Evolutionary conservation across 441 rosid species (phyloP).

Genomic region (Pelargonium citronellum): DNA sequence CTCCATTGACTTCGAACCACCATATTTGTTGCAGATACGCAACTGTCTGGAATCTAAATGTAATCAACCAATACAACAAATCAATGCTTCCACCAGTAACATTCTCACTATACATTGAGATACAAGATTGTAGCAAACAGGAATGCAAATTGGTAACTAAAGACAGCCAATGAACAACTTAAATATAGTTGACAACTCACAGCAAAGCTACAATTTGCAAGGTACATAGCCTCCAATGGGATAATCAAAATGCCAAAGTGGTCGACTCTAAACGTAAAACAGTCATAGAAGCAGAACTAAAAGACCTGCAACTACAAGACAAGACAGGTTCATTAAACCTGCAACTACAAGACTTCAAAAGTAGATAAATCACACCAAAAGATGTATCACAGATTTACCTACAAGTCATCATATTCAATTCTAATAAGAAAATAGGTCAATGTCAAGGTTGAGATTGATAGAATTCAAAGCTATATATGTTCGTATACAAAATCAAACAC

Average conservation of each 20-base stretch:
- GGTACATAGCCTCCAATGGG: neutral
- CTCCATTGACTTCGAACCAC: slow-evolving; percentile 52
- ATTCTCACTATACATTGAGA: neutral
- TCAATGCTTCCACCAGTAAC: neutral
- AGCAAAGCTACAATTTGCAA: neutral
- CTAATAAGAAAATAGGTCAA: neutral
- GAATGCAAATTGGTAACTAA: neutral
- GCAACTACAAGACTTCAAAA: too few relatives aligned
- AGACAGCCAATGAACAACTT: neutral
- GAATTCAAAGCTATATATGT: neutral
- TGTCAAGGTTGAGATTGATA: neutral
- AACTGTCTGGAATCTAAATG: slow-evolving; percentile 45
- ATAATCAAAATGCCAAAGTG: too few relatives aligned
- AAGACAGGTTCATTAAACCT: too few relatives aligned
- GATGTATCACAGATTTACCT: neutral
- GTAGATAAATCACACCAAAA: too few relatives aligned
- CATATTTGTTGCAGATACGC: slow-evolving; percentile 78
- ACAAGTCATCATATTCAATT: neutral
- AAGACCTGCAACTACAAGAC: too few relatives aligned
- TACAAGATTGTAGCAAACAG: neutral
- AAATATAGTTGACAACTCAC: neutral
- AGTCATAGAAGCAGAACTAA: too few relatives aligned
- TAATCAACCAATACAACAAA: slow-evolving; percentile 4
- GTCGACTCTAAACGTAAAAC: too few relatives aligned
- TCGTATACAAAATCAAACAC: neutral